phyloP scores from a whole-genome alignment of 192 early-diverging fungal genomes.

The Spinellus fusiger region DNA sequence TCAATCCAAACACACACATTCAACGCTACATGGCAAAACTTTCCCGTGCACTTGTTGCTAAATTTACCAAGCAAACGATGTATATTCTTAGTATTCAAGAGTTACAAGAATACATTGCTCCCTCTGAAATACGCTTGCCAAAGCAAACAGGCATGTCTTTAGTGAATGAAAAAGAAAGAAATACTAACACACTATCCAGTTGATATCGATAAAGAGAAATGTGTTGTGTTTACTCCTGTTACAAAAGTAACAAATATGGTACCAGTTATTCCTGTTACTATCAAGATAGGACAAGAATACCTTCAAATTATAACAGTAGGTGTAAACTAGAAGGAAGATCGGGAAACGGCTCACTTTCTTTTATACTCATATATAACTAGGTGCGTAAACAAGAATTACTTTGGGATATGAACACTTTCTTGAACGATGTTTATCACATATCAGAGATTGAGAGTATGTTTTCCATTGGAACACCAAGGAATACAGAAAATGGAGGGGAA shows the following conservation, averaged over 20 bases:
- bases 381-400: slow-evolving; percentile 63
- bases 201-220: slow-evolving; percentile 61
- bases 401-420: slow-evolving; percentile 56
- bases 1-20: slow-evolving; percentile 75
- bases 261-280: slow-evolving; percentile 57
- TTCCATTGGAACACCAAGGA: not conserved
- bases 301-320: slow-evolving; percentile 66
- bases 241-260: slow-evolving; percentile 55
- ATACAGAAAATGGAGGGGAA: slow-evolving; percentile 20
- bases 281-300: slow-evolving; percentile 73
- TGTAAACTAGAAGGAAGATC: too few relatives aligned
- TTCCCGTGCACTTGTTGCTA: slow-evolving; percentile 34
- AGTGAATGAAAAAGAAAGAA: not conserved
- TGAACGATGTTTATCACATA: slow-evolving; percentile 85
- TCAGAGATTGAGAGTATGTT: slow-evolving; percentile 17
- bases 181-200: too few relatives aligned
- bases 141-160: slow-evolving; percentile 58
- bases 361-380: slow-evolving; percentile 5
- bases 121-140: slow-evolving; percentile 66
- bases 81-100: slow-evolving; percentile 59
- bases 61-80: slow-evolving; percentile 52
- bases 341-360: too few relatives aligned
- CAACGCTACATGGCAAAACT: slow-evolving; percentile 54
- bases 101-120: slow-evolving; percentile 63
- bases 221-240: slow-evolving; percentile 53